These are phyloP conservation scores for Parastagonospora avenae DNA, from an alignment of 2,329 filamentous ascomycete genomes.

Conservation along the genomic window DNA sequence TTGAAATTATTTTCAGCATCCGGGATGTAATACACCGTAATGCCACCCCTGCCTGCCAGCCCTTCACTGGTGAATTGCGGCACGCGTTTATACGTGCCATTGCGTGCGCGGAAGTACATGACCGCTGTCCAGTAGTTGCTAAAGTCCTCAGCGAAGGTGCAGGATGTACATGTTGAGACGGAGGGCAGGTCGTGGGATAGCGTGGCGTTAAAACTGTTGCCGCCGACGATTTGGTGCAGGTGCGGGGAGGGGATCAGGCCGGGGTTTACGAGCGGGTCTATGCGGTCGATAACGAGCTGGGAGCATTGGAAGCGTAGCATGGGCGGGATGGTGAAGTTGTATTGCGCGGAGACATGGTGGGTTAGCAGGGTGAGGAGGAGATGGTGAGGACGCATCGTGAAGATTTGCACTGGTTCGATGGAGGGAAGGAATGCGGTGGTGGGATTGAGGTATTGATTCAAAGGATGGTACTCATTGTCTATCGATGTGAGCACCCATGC, in stretches of 20 bases:
- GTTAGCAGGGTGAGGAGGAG: neutral
- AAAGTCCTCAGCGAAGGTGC: slow-evolving; percentile 36
- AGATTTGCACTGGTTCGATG: neutral
- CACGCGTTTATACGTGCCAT: slow-evolving; percentile 37
- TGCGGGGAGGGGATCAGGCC: slow-evolving; percentile 27
- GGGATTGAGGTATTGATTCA: neutral
- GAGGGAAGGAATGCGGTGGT: neutral
- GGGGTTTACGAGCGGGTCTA: slow-evolving; percentile 31
- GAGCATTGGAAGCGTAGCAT: slow-evolving; percentile 33
- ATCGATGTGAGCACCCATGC: neutral
- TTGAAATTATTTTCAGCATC: slow-evolving; percentile 10
- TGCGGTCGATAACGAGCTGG: slow-evolving; percentile 30
- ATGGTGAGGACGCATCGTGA: neutral
- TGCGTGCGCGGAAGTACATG: slow-evolving; percentile 32
- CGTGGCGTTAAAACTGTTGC: slow-evolving; percentile 26
- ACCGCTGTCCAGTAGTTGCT: slow-evolving; percentile 40
- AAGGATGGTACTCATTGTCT: no score
- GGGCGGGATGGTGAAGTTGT: slow-evolving; percentile 2
- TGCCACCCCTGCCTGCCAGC: slow-evolving; percentile 26
- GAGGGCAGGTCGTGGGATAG: slow-evolving; percentile 24
- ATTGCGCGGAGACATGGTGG: neutral
- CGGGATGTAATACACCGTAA: slow-evolving; percentile 37
- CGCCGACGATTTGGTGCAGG: slow-evolving; percentile 29
- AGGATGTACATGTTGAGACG: slow-evolving; percentile 45
- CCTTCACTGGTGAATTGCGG: slow-evolving; percentile 21